Evolutionary conservation across 768 basidiomycete species (phyloP).

Genomic region (Rhodotorula kratochvilovae): DNA sequence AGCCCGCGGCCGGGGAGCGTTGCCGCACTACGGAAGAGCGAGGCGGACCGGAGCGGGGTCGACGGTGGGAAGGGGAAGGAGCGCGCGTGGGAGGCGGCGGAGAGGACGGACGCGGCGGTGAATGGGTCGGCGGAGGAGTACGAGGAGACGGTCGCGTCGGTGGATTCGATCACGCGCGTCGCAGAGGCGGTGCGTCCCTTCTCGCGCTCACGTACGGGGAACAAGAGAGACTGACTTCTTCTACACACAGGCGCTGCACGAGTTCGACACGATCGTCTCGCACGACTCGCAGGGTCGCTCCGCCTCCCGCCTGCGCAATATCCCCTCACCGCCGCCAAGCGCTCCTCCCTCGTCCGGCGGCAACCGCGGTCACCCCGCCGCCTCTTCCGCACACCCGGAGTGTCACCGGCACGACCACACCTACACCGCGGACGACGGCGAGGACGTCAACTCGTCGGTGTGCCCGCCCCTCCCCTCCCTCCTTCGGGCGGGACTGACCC

Average conservation of each 20-base stretch:
- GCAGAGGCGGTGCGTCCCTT: constrained; percentile 17
- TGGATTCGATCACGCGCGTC: constrained; percentile 17
- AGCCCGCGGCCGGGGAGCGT: constrained; percentile 32
- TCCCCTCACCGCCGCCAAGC: background rate
- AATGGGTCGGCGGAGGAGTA: background rate
- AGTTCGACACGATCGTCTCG: constrained; percentile 19
- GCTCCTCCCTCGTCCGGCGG: background rate
- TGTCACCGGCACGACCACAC: background rate
- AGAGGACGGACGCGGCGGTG: background rate
- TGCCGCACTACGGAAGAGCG: constrained; percentile 11
- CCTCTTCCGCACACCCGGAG: background rate
- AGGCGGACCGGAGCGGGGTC: background rate
- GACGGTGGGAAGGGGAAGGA: background rate
- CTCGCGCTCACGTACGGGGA: background rate
- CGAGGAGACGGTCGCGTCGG: constrained; percentile 2
- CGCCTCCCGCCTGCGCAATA: background rate
- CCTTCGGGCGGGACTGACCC: background rate
- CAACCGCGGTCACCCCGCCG: background rate
- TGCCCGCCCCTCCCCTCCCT: background rate
- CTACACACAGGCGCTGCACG: background rate
- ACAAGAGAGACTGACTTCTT: background rate
- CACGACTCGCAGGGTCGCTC: background rate
- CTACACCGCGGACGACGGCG: rapidly evolving
- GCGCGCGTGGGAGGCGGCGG: background rate
- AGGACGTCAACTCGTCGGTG: background rate